Conservation (phyloP, 148 eudicot genomes). For the Amaranthus cruentus region DNA sequence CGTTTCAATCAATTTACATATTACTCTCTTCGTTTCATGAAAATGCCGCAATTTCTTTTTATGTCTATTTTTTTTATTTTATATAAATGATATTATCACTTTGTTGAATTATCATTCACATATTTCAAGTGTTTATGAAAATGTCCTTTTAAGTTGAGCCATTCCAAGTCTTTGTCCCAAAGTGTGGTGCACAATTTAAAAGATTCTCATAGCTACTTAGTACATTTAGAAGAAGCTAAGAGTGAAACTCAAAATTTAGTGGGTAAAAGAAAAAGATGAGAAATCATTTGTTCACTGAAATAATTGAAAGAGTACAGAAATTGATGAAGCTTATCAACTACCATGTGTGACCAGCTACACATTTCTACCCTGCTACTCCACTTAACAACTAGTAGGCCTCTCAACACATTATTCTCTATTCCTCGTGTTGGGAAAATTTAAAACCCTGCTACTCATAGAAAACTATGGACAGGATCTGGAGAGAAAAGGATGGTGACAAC, state of each 20-base stretch:
- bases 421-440: too few relatives aligned
- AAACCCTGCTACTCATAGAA: too few relatives aligned
- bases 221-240: not conserved
- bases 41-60: too few relatives aligned
- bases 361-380: not conserved
- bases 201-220: constrained; percentile 1
- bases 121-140: too few relatives aligned
- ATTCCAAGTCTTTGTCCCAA: not conserved
- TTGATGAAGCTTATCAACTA: not conserved
- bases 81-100: too few relatives aligned
- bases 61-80: too few relatives aligned
- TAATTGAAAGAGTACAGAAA: constrained; percentile 11
- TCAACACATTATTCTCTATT: too few relatives aligned
- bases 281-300: constrained; percentile 23
- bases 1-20: too few relatives aligned
- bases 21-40: too few relatives aligned
- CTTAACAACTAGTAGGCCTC: not conserved
- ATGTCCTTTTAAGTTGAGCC: not conserved
- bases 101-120: too few relatives aligned
- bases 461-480: too few relatives aligned
- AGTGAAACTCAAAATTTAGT: not conserved
- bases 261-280: not conserved
- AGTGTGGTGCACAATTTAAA: not conserved
- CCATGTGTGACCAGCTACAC: not conserved
- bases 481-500: too few relatives aligned